Evolutionary conservation across 2,329 filamentous ascomycete genomes (phyloP).

Genomic region (Scytalidium lignicola): DNA sequence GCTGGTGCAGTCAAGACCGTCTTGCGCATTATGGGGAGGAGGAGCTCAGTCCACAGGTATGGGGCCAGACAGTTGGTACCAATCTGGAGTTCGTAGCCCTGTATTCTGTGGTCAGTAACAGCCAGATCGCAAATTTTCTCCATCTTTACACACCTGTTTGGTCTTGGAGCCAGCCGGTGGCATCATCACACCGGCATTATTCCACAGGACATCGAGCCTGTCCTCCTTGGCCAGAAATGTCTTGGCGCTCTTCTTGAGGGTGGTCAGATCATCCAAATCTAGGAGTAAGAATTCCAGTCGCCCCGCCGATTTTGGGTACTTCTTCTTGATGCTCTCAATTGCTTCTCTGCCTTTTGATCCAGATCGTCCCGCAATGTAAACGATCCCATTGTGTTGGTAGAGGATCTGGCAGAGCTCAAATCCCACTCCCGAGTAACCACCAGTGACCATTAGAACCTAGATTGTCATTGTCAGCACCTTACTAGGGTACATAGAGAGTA

Average conservation of each 20-base stretch:
- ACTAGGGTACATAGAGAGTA: too few relatives aligned
- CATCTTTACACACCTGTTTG: too few relatives aligned
- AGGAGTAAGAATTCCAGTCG: conserved; percentile 28
- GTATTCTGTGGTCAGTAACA: too few relatives aligned
- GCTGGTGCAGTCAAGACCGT: conserved; percentile 4
- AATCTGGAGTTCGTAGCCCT: conserved; percentile 31
- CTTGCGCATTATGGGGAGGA: conserved; percentile 15
- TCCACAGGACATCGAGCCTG: conserved; percentile 32
- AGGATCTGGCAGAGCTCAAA: conserved; percentile 30
- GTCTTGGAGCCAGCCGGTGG: conserved; percentile 25
- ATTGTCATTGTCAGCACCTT: too few relatives aligned
- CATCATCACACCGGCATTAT: conserved; percentile 31
- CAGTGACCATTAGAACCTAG: conserved; percentile 29
- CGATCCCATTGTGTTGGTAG: conserved; percentile 39
- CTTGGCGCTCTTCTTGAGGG: conserved; percentile 28
- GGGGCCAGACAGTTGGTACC: conserved; percentile 31
- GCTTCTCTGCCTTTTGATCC: conserved; percentile 30
- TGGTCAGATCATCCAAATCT: conserved; percentile 30
- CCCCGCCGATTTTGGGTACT: conserved; percentile 19
- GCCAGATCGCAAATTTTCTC: too few relatives aligned
- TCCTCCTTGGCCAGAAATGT: conserved; percentile 28
- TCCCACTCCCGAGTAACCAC: conserved; percentile 30
- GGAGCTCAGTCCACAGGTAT: conserved; percentile 31
- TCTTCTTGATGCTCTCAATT: conserved; percentile 30
- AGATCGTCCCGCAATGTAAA: conserved; percentile 43